Conservation (phyloP, 2,329 filamentous ascomycete species). For the Talaromyces sp. region DNA sequence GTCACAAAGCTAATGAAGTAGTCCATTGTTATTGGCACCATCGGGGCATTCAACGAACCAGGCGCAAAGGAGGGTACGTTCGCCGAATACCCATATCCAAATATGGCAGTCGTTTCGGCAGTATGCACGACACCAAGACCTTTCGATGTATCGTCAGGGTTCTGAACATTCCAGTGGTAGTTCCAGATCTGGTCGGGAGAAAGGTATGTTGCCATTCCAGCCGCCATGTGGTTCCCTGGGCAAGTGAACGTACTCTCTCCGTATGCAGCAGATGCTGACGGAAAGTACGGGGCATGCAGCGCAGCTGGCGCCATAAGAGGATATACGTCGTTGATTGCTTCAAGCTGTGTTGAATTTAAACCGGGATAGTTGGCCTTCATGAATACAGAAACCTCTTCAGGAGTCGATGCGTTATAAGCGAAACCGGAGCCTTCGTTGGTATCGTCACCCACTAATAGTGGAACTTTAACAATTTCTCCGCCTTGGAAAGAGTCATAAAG, state of each 20-base stretch:
- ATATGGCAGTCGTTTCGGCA: slow-evolving; percentile 63
- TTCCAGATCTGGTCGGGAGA: slow-evolving; percentile 50
- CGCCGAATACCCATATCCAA: slow-evolving; percentile 56
- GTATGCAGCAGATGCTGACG: slow-evolving; percentile 35
- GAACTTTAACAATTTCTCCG: slow-evolving; percentile 49
- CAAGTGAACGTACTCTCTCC: slow-evolving; percentile 51
- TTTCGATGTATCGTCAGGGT: slow-evolving; percentile 44
- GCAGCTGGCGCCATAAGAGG: slow-evolving; percentile 36
- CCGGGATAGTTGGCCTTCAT: slow-evolving; percentile 56
- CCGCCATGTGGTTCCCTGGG: slow-evolving; percentile 40
- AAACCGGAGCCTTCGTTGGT: slow-evolving; percentile 63
- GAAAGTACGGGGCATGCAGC: slow-evolving; percentile 32
- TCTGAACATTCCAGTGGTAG: slow-evolving; percentile 66
- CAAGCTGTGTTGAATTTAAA: slow-evolving; percentile 49
- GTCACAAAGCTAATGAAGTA: slow-evolving; percentile 74
- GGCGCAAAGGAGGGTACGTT: neutral
- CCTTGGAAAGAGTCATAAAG: slow-evolving; percentile 46
- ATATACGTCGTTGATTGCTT: slow-evolving; percentile 57
- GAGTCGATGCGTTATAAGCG: slow-evolving; percentile 43
- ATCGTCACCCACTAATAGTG: slow-evolving; percentile 54
- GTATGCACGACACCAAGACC: slow-evolving; percentile 65
- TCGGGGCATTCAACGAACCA: slow-evolving; percentile 47
- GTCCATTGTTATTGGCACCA: slow-evolving; percentile 59
- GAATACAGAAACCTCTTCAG: slow-evolving; percentile 51
- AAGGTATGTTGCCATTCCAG: slow-evolving; percentile 48